A percentile compares a stretch with the other conserved stretches of the same genome.
These are phyloP conservation scores for Dendrocalamus sinicus DNA, from an alignment of 176 grass and related monocot genomes.

Conservation along the genomic window DNA sequence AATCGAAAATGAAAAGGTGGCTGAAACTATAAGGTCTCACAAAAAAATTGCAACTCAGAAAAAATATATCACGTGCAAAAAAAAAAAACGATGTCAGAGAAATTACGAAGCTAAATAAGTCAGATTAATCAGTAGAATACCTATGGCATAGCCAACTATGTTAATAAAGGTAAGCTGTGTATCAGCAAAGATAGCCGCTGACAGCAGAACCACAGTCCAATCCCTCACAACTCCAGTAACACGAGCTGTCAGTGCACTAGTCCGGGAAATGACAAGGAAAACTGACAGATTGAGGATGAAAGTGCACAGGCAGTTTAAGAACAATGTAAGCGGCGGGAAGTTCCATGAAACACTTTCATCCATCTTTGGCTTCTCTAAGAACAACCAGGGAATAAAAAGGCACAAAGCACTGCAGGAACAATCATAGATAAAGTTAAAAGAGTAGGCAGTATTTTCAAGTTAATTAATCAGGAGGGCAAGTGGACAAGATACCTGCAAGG, in stretches of 20 bases:
- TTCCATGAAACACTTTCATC: constrained; percentile 84
- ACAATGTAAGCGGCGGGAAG: constrained; percentile 83
- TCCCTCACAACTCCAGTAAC: constrained; percentile 97
- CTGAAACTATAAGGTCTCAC: neutral
- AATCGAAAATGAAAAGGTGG: neutral
- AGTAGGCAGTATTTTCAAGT: neutral
- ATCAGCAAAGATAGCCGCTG: constrained; percentile 93
- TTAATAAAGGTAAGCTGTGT: constrained; percentile 91
- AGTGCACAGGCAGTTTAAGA: constrained; percentile 94
- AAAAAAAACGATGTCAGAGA: neutral
- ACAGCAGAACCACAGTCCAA: constrained; percentile 88
- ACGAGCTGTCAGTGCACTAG: constrained; percentile 93
- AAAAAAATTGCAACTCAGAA: neutral
- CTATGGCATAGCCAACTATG: constrained; percentile 97
- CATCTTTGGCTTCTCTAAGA: constrained; percentile 99
- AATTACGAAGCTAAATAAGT: constrained; percentile 17
- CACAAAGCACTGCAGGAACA: constrained; percentile 81
- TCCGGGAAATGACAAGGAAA: constrained; percentile 96
- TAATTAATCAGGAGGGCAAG: constrained; percentile 10
- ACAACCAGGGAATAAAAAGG: constrained; percentile 96
- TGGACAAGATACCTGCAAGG: constrained; percentile 79
- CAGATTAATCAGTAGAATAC: constrained; percentile 55
- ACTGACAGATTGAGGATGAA: constrained; percentile 94
- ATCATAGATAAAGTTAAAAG: constrained; percentile 36
- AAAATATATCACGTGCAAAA: constrained; percentile 5